These are phyloP conservation scores for Candida boidinii DNA, from an alignment of 805 yeast genomes.

Conservation along the genomic window DNA sequence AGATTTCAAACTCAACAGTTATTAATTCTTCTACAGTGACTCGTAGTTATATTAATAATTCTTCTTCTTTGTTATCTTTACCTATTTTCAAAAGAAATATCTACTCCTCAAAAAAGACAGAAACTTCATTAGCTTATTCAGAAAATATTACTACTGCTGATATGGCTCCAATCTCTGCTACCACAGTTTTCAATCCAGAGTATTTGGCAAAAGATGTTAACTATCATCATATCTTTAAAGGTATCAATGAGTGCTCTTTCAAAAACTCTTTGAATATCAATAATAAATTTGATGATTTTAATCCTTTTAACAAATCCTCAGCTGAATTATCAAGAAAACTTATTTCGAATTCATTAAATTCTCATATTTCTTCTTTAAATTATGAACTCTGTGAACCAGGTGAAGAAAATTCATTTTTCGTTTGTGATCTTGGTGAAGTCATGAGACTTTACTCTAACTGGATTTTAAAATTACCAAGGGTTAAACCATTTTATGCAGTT, in stretches of 20 bases:
- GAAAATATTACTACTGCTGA: no score
- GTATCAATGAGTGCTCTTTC: not conserved
- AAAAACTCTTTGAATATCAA: not conserved
- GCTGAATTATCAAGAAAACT: not conserved
- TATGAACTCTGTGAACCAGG: slow-evolving; percentile 58
- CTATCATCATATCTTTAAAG: no score
- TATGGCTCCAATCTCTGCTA: slow-evolving; percentile 1
- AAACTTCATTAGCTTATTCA: no score
- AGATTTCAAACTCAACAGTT: no score
- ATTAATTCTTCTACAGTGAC: no score
- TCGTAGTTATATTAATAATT: no score
- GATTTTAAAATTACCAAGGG: slow-evolving; percentile 56
- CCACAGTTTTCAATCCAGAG: not conserved
- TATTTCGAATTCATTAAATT: slow-evolving; percentile 30
- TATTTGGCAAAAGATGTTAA: no score
- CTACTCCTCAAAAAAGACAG: no score
- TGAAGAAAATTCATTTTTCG: slow-evolving; percentile 80
- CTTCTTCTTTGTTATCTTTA: no score
- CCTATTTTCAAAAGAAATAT: no score
- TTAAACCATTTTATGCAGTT: slow-evolving; percentile 88
- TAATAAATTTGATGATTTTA: not conserved
- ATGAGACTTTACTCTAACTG: slow-evolving; percentile 55
- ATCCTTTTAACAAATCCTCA: not conserved
- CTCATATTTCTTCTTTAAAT: slow-evolving; percentile 37
- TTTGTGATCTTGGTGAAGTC: slow-evolving; percentile 76